Evolutionary conservation across 257 asterid genomes (phyloP), one percentile per base, ranked within the genome.

Genomic region (Lithospermum erythrorhizon): DNA sequence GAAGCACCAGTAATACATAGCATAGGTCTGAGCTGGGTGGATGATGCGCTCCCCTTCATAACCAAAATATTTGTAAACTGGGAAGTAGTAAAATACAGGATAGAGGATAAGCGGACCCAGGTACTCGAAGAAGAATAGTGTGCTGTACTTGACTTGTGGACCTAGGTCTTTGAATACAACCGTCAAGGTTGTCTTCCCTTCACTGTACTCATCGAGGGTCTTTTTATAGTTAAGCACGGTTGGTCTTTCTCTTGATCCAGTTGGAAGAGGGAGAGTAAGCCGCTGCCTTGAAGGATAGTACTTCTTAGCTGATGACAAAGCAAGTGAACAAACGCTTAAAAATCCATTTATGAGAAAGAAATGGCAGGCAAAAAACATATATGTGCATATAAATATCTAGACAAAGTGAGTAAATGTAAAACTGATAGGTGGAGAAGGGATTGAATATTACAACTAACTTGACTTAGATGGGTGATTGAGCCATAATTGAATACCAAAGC

Each of bases 161-260:
- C 98, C 98, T 6, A 91, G 77, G 76, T 91, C 98, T 78, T 91
- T 91, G 85, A 91, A 91, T 73, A 82, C 85, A 20, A 88, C 76
- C 20, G 90, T 82, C 35, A 91, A 70, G 15, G 71, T 61, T n/a
- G 63, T 62, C 67, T 73, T 84, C 58, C 87, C 94, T n/a, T 76
- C 82, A 13, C 72, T 55, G 63, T 88, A 91, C 61, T 91, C 98
- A 53, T 81, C 79, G 32, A 91, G 85, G 69, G 74, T 84, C 90
- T 91, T 91, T 64, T 81, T 74, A 57, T 72, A 74, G 64, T 79
- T 65, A 62, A 91, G 95, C 73, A 84, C 83, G 0, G 87, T 77
- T 29, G 96, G 94, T 73, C 77, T 88, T 79, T 86, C 94, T 61
- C 72, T 88, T 17, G 88, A 82, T 49, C 90, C 98, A 65, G 90